These are phyloP conservation scores for Saccharomycopsis oosterbeekiorum DNA, from an alignment of 805 yeast genomes.

Conservation along the genomic window DNA sequence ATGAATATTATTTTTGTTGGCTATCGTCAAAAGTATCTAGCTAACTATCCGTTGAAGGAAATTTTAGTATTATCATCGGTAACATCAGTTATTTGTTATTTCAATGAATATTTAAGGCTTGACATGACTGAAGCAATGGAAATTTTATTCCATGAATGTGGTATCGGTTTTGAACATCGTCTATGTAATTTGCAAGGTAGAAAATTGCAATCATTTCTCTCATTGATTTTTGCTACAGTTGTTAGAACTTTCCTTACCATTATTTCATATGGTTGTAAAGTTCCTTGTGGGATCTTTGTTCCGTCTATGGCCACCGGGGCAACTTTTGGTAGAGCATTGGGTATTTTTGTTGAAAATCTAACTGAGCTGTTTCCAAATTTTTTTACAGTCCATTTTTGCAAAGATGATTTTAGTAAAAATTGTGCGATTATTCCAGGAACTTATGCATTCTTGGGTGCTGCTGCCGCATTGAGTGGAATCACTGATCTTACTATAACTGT, in stretches of 20 bases:
- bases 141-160: slow-evolving; percentile 76
- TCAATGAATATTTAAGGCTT: slow-evolving; percentile 65
- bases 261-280: slow-evolving; percentile 83
- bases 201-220: slow-evolving; percentile 25
- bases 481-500: slow-evolving; percentile 89
- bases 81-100: slow-evolving; percentile 72
- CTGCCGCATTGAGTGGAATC: slow-evolving; percentile 88
- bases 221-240: slow-evolving; percentile 61
- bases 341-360: slow-evolving; percentile 49
- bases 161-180: slow-evolving; percentile 32
- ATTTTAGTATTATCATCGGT: slow-evolving; percentile 55
- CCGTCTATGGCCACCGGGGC: slow-evolving; percentile 98
- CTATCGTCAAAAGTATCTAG: slow-evolving; percentile 63
- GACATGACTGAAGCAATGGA: slow-evolving; percentile 98
- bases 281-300: slow-evolving; percentile 96
- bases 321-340: slow-evolving; percentile 81
- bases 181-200: slow-evolving; percentile 31
- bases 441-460: slow-evolving; percentile 93
- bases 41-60: slow-evolving; percentile 54
- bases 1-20: slow-evolving; percentile 68
- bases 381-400: slow-evolving; percentile 30
- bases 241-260: slow-evolving; percentile 64
- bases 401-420: slow-evolving; percentile 27
- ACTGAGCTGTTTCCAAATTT: slow-evolving; percentile 29
- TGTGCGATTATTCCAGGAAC: slow-evolving; percentile 83